phyloP scores from a whole-genome alignment of 2,329 filamentous ascomycete genomes.

The Aspergillus sclerotialis region DNA sequence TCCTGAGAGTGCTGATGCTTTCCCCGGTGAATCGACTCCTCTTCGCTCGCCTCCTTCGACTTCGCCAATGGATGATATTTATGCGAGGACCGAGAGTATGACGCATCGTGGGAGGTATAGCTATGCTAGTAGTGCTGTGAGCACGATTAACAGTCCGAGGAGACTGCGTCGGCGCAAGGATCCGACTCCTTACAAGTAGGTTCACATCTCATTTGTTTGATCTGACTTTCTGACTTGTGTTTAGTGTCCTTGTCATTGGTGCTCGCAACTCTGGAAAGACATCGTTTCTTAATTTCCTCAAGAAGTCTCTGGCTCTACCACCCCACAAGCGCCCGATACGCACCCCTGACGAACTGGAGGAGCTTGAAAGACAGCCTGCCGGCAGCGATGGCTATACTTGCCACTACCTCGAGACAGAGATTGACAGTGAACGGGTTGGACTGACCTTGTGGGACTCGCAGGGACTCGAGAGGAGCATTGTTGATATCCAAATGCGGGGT shows the following conservation, averaged over 20 bases:
- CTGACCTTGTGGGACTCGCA: conserved; percentile 96
- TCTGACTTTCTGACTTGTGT: conserved; percentile 3
- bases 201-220: conserved; percentile 14
- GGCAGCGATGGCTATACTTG: conserved; percentile 65
- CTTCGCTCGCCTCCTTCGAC: conserved; percentile 16
- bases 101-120: conserved; percentile 92
- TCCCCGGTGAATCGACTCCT: conserved; percentile 33
- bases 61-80: conserved; percentile 51
- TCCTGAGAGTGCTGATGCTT: conserved; percentile 55
- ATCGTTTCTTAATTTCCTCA: conserved; percentile 92
- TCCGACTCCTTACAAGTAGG: conserved; percentile 97
- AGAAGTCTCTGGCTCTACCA: conserved; percentile 76
- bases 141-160: conserved; percentile 86
- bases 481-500: conserved; percentile 87
- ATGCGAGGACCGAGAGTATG: conserved; percentile 86
- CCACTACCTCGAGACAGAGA: conserved; percentile 88
- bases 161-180: conserved; percentile 92
- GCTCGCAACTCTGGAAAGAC: conserved; percentile 86
- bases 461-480: conserved; percentile 87
- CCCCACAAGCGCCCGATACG: conserved; percentile 62
- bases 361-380: conserved; percentile 49
- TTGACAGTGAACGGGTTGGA: conserved; percentile 84
- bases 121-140: conserved; percentile 87
- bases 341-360: conserved; percentile 51
- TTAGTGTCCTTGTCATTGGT: conserved; percentile 82